Evolutionary conservation across 805 yeast genomes (phyloP), one percentile per base, ranked within the genome.

Genomic region (Hanseniaspora nectarophila): DNA sequence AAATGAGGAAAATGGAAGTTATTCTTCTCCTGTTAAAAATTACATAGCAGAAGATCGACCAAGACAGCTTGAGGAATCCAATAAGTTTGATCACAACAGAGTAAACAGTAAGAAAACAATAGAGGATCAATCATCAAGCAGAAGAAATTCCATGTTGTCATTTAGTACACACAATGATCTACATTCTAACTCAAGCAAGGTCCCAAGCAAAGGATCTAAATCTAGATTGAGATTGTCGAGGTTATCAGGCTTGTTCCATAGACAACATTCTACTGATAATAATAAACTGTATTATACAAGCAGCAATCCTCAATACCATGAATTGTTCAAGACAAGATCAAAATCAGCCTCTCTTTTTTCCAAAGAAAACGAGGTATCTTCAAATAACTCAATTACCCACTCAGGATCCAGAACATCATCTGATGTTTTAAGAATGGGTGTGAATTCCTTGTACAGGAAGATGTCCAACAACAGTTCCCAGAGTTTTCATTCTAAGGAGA

Each of bases 221-320:
- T 37, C 53, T 8, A 34, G 18, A 21, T 18, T 49, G n/a, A 33
- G 46, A 34, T 20, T 49, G 26, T 49, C 53, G 1, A 49, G 23
- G 10, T 18, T 49, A 18, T 42, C 46, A 3, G 37, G 37, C n/a
- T 28, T 49, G 9, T 49, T 49, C 21, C 12, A 26, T 18, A 47
- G 26, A 18, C 34, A 18, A 5, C 9, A 18, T 8, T 18, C 24
- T 9, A 16, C 34, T 6, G 45, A 42, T 5, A 42, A 15, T 10
- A 28, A 29, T 18, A 12, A 13, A 2, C n/a, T 42, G 1, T 18
- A 18, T 12, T 12, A 10, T n/a, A 42, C 21, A 13, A 29, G 18
- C 10, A 42, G 33, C 16, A 42, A 26, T 24, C 16, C 20, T 16
- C 24, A 42, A 26, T 18, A 16, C 15, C 28, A 29, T 15, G 34